A percentile compares a stretch with the other conserved stretches of the same genome.
Conservation (phyloP, 2,329 filamentous ascomycete species). For the Colletotrichum gloeosporioides region DNA sequence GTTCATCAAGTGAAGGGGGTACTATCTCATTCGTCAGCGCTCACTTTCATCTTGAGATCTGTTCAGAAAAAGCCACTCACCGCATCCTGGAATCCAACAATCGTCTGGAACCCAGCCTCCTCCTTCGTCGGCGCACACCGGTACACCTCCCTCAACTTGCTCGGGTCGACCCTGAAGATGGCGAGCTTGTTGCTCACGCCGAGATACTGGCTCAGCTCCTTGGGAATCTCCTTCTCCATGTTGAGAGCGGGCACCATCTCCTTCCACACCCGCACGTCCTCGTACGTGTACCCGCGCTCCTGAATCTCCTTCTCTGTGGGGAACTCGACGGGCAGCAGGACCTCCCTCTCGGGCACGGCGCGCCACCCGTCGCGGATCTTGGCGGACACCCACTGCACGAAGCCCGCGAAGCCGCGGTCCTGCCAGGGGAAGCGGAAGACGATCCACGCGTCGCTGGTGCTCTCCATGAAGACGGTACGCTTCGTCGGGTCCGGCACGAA, state of each 20-base stretch:
- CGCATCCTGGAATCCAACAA: constrained; percentile 73
- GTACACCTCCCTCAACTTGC: constrained; percentile 61
- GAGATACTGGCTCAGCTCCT: constrained; percentile 68
- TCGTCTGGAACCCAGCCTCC: constrained; percentile 66
- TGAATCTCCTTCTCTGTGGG: constrained; percentile 64
- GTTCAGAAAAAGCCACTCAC: constrained; percentile 46
- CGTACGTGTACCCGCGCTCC: constrained; percentile 62
- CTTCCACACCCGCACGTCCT: constrained; percentile 70
- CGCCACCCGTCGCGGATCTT: constrained; percentile 55
- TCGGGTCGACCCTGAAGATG: constrained; percentile 71
- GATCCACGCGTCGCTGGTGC: constrained; percentile 59
- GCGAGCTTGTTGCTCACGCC: constrained; percentile 70
- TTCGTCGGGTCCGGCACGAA: constrained; percentile 72
- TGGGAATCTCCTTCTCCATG: constrained; percentile 62
- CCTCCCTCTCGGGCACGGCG: constrained; percentile 64
- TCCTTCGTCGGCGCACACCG: constrained; percentile 64
- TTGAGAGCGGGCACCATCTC: constrained; percentile 62
- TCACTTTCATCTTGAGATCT: background rate
- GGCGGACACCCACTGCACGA: constrained; percentile 49
- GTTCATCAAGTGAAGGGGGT: constrained; percentile 73
- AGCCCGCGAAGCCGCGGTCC: constrained; percentile 52
- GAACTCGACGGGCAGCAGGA: constrained; percentile 69
- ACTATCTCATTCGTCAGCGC: constrained; percentile 45
- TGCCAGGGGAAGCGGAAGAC: constrained; percentile 71
- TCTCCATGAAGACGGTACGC: constrained; percentile 49